These are phyloP conservation scores for Tuber magnatum DNA, from an alignment of 495 filamentous ascomycete genomes.

Conservation along the genomic window DNA sequence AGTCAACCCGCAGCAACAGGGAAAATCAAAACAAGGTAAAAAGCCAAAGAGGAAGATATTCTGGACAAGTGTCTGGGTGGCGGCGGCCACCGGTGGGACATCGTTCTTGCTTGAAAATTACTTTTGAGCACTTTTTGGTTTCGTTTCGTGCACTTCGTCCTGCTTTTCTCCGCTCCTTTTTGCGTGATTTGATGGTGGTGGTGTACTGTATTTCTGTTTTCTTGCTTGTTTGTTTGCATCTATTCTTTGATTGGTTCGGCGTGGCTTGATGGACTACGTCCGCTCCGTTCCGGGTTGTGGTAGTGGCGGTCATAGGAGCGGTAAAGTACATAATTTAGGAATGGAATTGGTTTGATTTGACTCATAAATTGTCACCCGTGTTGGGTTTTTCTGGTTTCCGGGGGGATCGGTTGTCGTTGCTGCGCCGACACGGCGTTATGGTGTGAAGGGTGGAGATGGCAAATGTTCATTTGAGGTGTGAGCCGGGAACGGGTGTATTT, in stretches of 20 bases:
- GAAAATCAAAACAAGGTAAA: conserved; percentile 2
- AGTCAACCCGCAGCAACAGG: not conserved
- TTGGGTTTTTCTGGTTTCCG: not conserved
- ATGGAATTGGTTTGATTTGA: not conserved
- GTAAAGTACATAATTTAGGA: not conserved
- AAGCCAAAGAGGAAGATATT: conserved; percentile 17
- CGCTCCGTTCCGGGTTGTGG: not conserved
- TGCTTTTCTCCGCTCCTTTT: not conserved
- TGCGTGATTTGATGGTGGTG: not conserved
- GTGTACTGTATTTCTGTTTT: not conserved
- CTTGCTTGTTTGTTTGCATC: not conserved
- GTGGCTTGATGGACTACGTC: not conserved
- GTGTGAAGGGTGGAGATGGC: not conserved
- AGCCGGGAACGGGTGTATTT: not conserved
- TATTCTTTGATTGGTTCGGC: not conserved
- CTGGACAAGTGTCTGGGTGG: conserved; percentile 28
- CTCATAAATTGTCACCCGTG: not conserved
- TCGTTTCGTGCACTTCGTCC: not conserved
- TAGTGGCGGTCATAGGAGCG: not conserved
- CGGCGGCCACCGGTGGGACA: conserved; percentile 18
- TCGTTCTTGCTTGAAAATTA: conserved; percentile 17
- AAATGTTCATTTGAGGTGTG: not conserved
- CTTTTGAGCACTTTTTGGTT: not conserved
- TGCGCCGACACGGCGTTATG: not conserved
- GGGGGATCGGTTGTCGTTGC: not conserved